A percentile compares a stretch with the other conserved stretches of the same genome.
phyloP scores from a whole-genome alignment of 352 stramenopile genomes.

The Pythium rishiriense region DNA sequence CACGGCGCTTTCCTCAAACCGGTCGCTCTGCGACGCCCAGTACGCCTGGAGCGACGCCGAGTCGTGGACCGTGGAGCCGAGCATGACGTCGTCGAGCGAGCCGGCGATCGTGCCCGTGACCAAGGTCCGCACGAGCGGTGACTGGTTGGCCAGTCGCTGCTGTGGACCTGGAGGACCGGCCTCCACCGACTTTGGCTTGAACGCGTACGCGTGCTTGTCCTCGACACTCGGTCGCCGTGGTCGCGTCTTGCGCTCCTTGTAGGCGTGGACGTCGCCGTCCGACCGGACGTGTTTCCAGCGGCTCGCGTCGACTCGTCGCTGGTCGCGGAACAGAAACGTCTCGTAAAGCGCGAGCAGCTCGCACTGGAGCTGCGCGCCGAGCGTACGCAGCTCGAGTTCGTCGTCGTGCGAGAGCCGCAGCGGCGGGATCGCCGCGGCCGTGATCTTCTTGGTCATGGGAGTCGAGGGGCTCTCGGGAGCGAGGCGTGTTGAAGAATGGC shows the following conservation, averaged over 20 bases:
- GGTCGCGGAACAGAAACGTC: slow-evolving; percentile 31
- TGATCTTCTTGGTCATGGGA: slow-evolving; percentile 33
- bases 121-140: slow-evolving; percentile 27
- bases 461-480: not conserved
- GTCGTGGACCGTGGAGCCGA: slow-evolving; percentile 46
- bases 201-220: slow-evolving; percentile 8
- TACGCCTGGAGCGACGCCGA: slow-evolving; percentile 30
- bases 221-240: not conserved
- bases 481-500: not conserved
- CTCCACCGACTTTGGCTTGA: not conserved
- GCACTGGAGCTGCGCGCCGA: slow-evolving; percentile 26
- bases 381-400: slow-evolving; percentile 32
- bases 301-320: slow-evolving; percentile 28
- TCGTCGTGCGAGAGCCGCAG: slow-evolving; percentile 38
- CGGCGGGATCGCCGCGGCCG: slow-evolving; percentile 30
- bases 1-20: slow-evolving; percentile 34
- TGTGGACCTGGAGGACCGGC: not conserved
- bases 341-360: slow-evolving; percentile 45
- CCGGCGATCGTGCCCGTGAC: slow-evolving; percentile 37
- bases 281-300: slow-evolving; percentile 38
- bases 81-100: slow-evolving; percentile 55
- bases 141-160: not conserved
- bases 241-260: slow-evolving; percentile 16
- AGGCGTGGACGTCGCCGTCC: slow-evolving; percentile 33
- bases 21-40: slow-evolving; percentile 29